Percentiles rank a stretch among this genome's conserved stretches.
Evolutionary conservation across 1,139 yeast genomes (phyloP).

Genomic region (Geotrichum klebahnii): DNA sequence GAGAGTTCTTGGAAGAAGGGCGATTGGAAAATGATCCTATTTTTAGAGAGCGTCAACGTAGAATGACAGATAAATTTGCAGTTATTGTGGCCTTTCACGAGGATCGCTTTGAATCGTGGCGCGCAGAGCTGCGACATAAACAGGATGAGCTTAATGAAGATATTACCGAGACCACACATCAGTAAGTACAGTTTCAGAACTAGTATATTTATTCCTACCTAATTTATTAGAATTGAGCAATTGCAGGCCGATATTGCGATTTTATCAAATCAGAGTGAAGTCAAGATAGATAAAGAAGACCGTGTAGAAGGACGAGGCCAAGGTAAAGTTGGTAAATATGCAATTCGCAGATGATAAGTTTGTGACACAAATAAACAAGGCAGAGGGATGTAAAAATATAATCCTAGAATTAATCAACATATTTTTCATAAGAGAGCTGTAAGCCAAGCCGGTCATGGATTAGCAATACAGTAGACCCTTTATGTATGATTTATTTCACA

Average conservation of each 20-base stretch:
- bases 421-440: too few relatives aligned
- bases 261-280: slow-evolving; percentile 2
- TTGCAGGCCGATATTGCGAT: slow-evolving; percentile 18
- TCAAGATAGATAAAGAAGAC: slow-evolving; percentile 9
- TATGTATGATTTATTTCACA: too few relatives aligned
- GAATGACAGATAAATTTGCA: slow-evolving; percentile 48
- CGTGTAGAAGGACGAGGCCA: slow-evolving; percentile 7
- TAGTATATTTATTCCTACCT: neutral
- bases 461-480: too few relatives aligned
- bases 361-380: neutral
- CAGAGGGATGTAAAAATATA: too few relatives aligned
- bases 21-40: slow-evolving; percentile 47
- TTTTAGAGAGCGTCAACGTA: slow-evolving; percentile 46
- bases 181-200: neutral
- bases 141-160: slow-evolving; percentile 57
- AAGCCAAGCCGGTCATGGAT: too few relatives aligned
- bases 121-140: slow-evolving; percentile 50
- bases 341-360: slow-evolving; percentile 13
- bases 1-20: slow-evolving; percentile 42
- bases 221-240: slow-evolving; percentile 6
- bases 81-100: slow-evolving; percentile 53
- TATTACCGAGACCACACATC: slow-evolving; percentile 37
- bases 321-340: slow-evolving; percentile 17
- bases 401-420: too few relatives aligned
- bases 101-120: slow-evolving; percentile 63